phyloP scores from a whole-genome alignment of 768 basidiomycete species.

The Lactarius akahatsu region DNA sequence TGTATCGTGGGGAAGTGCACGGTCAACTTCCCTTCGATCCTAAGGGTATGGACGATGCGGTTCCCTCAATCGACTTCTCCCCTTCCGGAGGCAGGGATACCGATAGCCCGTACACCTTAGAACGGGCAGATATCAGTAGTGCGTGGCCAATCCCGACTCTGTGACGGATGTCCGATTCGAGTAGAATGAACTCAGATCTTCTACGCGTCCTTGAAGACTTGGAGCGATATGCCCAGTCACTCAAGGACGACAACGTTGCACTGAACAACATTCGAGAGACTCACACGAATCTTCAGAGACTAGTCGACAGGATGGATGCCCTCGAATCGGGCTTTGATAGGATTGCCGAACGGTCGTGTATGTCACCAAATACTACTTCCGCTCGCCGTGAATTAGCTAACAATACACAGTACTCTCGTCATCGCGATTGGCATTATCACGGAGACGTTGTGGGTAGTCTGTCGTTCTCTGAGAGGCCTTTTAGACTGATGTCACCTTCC shows the following conservation, averaged over 20 bases:
- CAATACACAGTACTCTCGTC: slow-evolving; percentile 63
- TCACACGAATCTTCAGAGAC: slow-evolving; percentile 60
- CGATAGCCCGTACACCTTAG: slow-evolving; percentile 55
- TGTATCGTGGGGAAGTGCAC: slow-evolving; percentile 82
- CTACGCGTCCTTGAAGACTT: slow-evolving; percentile 64
- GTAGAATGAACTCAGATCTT: slow-evolving; percentile 44
- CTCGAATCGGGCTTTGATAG: slow-evolving; percentile 81
- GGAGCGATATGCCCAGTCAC: slow-evolving; percentile 52
- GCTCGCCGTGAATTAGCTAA: slow-evolving; percentile 21
- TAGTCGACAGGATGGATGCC: slow-evolving; percentile 74
- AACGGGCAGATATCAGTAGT: slow-evolving; percentile 73
- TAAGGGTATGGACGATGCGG: slow-evolving; percentile 75
- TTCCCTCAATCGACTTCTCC: slow-evolving; percentile 77
- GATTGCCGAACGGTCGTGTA: slow-evolving; percentile 82
- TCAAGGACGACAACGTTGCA: slow-evolving; percentile 44
- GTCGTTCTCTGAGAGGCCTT: background rate
- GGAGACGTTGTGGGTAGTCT: slow-evolving; percentile 63
- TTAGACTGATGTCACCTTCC: slow-evolving; percentile 10
- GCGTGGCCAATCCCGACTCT: slow-evolving; percentile 30
- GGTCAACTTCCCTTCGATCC: slow-evolving; percentile 87
- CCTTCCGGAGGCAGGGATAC: slow-evolving; percentile 63
- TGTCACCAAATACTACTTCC: slow-evolving; percentile 32
- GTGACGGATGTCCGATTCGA: background rate
- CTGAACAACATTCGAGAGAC: slow-evolving; percentile 61
- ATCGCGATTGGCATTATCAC: slow-evolving; percentile 65